Base-by-base conservation (phyloP, 2,329 filamentous ascomycete genomes). In the Penicillium sp. region DNA sequence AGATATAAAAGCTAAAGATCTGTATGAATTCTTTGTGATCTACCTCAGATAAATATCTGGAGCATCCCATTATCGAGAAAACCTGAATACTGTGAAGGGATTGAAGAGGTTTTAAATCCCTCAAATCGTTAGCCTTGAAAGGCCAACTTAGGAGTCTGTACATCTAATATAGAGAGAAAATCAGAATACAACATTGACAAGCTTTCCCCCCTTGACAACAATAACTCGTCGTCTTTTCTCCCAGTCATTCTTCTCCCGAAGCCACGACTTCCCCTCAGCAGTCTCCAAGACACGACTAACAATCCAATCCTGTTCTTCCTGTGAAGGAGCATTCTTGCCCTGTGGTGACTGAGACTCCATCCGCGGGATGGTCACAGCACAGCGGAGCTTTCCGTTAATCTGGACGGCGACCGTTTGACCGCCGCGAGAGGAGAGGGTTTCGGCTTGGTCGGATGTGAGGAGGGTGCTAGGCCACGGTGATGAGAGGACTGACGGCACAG, bases 371-470 rank as follows among this genome's bases (percentile, higher is more conserved):
- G 86, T 78, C n/a, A 88, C 80, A 0, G 83, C 83, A 59, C 87
- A 87, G 36, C 84, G 85, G 60, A 89, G 73, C 71, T 88, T 91
- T n/a, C 91, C 90, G 67, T 95, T 91, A 58, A 95, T 75, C 67
- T 91, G 88, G 16, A 96, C 85, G 0, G 87, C 87, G 6, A 69
- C 81, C 74, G 60, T 73, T 77, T 60, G 79, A 69, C 48, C 80
- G 73, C 50, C 80, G 73, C 64, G 81, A 75, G 61, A 87, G 71
- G 61, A 82, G 67, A 61, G 78, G 68, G 53, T 80, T 63, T 45
- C 80, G 14, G 67, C 70, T 58, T 77, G 68, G 26, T 71, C 62
- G 1, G 67, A 41, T 5, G 67, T 70, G 17, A 79, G 67, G n/a
- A 77, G 67, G 1, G 68, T 60, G 3, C 76, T 68, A 0, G 89